Percentiles rank a stretch among this genome's conserved stretches.
These are phyloP conservation scores for Mycena chlorophos DNA, from an alignment of 768 basidiomycete genomes.

Conservation along the genomic window DNA sequence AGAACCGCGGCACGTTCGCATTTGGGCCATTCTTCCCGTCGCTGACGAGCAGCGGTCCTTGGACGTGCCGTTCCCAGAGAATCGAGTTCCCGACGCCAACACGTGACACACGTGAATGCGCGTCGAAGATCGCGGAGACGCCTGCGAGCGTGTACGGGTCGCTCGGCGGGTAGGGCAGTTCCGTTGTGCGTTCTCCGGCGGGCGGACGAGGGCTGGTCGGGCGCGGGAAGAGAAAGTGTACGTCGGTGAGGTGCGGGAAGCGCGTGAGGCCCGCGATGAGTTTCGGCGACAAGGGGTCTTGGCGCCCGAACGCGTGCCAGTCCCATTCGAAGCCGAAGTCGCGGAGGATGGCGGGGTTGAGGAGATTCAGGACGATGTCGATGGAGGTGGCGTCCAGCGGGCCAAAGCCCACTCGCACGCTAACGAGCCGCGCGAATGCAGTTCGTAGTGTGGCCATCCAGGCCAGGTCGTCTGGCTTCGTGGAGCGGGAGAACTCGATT, in stretches of 20 bases:
- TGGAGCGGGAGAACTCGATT: not conserved
- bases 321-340: constrained; percentile 21
- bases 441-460: not conserved
- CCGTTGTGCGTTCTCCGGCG: constrained; percentile 1
- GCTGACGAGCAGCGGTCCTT: constrained; percentile 8
- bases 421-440: constrained; percentile 3
- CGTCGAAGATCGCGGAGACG: constrained; percentile 19
- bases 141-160: constrained; percentile 16
- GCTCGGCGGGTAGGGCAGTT: not conserved
- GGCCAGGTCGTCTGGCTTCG: not conserved
- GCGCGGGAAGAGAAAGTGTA: constrained; percentile 27
- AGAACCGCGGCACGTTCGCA: constrained; percentile 8
- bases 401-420: constrained; percentile 19
- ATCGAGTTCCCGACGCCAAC: constrained; percentile 21
- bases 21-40: constrained; percentile 7
- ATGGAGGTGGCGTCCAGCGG: constrained; percentile 3
- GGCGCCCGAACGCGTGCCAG: constrained; percentile 4
- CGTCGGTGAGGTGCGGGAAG: constrained; percentile 21
- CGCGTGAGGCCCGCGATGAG: constrained; percentile 16
- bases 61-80: constrained; percentile 22
- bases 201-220: constrained; percentile 6
- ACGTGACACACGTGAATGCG: constrained; percentile 16
- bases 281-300: constrained; percentile 17
- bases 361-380: constrained; percentile 2
- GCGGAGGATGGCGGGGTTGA: constrained; percentile 5